Percentiles rank a stretch among this genome's conserved stretches.
phyloP scores from a whole-genome alignment of 148 eudicot species.

The Rhododendron molle region DNA sequence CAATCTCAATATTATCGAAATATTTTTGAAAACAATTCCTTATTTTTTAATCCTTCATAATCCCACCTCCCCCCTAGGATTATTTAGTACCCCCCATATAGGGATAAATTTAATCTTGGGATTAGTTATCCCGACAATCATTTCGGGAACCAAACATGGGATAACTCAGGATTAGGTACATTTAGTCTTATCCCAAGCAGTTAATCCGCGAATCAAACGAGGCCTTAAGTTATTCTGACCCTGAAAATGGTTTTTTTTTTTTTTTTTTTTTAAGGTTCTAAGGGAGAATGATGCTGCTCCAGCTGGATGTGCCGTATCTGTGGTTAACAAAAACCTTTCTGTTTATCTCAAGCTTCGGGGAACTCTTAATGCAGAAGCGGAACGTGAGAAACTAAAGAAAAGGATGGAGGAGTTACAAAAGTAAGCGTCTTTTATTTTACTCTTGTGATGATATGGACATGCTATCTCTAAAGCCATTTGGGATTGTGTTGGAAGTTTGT shows the following conservation, averaged over 20 bases:
- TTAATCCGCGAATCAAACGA: too few species aligned
- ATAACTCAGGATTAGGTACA: too few species aligned
- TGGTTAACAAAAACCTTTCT: slow-evolving; percentile 61
- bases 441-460: background rate
- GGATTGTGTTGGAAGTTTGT: background rate
- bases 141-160: too few species aligned
- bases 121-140: too few species aligned
- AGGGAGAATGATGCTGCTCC: slow-evolving; percentile 59
- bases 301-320: slow-evolving; percentile 51
- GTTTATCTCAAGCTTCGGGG: slow-evolving; percentile 62
- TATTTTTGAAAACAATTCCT: too few species aligned
- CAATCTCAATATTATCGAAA: too few species aligned
- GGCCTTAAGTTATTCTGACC: background rate
- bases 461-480: background rate
- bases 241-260: background rate
- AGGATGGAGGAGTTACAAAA: slow-evolving; percentile 63
- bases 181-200: too few species aligned
- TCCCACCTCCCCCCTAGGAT: too few species aligned
- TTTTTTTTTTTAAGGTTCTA: slow-evolving; percentile 38
- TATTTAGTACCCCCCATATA: too few species aligned
- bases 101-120: too few species aligned
- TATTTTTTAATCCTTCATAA: too few species aligned
- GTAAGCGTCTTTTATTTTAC: slow-evolving; percentile 33
- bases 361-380: slow-evolving; percentile 59
- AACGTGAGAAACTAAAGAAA: slow-evolving; percentile 64